Evolutionary conservation across 2,329 filamentous ascomycete species (phyloP).

Genomic region (Elsinoe fawcettii): DNA sequence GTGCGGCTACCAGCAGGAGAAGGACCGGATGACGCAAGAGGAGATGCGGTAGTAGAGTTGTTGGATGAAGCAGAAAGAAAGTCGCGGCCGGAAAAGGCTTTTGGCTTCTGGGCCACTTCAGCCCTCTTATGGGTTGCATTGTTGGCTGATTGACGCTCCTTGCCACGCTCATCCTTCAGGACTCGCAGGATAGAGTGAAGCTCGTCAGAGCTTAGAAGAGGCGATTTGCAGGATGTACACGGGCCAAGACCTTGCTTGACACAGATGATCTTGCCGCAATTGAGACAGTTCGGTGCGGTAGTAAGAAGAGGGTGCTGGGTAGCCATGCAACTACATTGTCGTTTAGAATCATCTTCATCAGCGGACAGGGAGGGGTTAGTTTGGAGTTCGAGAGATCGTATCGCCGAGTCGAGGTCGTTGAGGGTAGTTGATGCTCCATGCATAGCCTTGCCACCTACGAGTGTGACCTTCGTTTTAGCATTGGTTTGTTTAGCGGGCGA

Average conservation of each 20-base stretch:
- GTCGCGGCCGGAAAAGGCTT: constrained; percentile 31
- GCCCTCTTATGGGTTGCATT: constrained; percentile 60
- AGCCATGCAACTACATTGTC: constrained; percentile 81
- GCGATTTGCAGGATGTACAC: constrained; percentile 78
- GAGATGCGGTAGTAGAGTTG: constrained; percentile 30
- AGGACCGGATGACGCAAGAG: constrained; percentile 29
- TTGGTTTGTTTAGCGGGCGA: constrained; percentile 20
- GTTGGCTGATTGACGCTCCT: constrained; percentile 77
- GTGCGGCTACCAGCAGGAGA: constrained; percentile 16
- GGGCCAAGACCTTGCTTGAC: constrained; percentile 88
- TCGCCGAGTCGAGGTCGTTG: constrained; percentile 64
- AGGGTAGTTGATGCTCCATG: constrained; percentile 69
- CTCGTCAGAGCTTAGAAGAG: constrained; percentile 64
- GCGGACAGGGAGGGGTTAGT: constrained; percentile 67
- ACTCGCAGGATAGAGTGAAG: constrained; percentile 79
- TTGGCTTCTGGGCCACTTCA: constrained; percentile 47
- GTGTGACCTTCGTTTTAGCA: constrained; percentile 57
- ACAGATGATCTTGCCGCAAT: constrained; percentile 91
- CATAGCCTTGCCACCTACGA: constrained; percentile 73
- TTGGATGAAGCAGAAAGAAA: constrained; percentile 29
- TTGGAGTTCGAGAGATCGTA: constrained; percentile 80
- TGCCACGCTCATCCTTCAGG: constrained; percentile 74
- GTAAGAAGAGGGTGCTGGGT: constrained; percentile 77
- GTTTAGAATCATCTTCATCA: constrained; percentile 47
- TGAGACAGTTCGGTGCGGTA: constrained; percentile 88